phyloP scores from a whole-genome alignment of 495 filamentous ascomycete genomes.

The Poronia punctata region DNA sequence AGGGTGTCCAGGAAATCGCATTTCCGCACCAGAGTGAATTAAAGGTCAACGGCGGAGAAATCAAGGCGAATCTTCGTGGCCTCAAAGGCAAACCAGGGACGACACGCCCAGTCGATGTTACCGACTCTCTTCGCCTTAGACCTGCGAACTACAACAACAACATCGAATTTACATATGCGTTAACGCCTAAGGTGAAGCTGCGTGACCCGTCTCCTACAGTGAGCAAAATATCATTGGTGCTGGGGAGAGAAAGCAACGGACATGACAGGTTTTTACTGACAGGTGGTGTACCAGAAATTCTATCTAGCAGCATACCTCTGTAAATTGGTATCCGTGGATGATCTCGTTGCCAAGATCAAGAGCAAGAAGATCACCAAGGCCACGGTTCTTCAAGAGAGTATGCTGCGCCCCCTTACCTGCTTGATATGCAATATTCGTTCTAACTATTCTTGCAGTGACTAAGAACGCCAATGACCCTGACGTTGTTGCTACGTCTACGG shows the following conservation, averaged over 20 bases:
- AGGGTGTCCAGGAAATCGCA: constrained; percentile 62
- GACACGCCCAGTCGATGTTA: constrained; percentile 87
- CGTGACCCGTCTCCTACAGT: constrained; percentile 12
- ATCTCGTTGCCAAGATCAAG: constrained; percentile 59
- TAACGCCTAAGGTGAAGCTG: constrained; percentile 67
- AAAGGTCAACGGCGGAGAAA: constrained; percentile 77
- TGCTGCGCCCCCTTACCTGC: constrained; percentile 1
- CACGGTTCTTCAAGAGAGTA: constrained; percentile 79
- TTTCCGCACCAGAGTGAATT: constrained; percentile 91
- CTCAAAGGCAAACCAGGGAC: constrained; percentile 94
- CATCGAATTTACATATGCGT: constrained; percentile 81
- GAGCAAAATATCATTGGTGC: constrained; percentile 14
- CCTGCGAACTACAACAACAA: constrained; percentile 61
- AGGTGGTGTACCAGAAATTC: constrained; percentile 55
- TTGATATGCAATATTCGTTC: constrained; percentile 2
- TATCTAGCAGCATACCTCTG: constrained; percentile 69
- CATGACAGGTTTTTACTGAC: constrained; percentile 14
- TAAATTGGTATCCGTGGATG: constrained; percentile 59
- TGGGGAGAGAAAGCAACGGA: too few species aligned
- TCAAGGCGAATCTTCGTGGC: constrained; percentile 84
- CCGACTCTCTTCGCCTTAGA: constrained; percentile 61
- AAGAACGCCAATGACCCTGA: constrained; percentile 80
- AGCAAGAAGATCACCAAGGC: constrained; percentile 71
- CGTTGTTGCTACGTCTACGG: constrained; percentile 75
- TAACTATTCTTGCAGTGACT: constrained; percentile 53